Evolutionary conservation across 495 filamentous ascomycete genomes (phyloP).

Genomic region (Beverwykella pulmonaria): DNA sequence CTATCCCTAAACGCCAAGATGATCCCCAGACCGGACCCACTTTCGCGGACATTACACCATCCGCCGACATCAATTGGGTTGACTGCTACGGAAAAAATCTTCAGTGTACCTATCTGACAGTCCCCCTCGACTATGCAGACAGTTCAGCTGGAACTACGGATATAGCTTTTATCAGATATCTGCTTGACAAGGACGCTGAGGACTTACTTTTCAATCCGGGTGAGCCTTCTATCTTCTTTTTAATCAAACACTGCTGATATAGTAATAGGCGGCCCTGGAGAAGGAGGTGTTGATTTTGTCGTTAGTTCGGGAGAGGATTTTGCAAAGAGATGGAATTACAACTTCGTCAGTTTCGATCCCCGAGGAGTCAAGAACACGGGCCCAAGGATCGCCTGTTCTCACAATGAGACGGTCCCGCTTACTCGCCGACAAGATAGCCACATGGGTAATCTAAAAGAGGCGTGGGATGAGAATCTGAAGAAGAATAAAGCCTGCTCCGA

Average conservation of each 20-base stretch:
- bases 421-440: neutral
- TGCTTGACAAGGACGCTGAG: slow-evolving; percentile 4
- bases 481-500: neutral
- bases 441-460: neutral
- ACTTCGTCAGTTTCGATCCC: slow-evolving; percentile 17
- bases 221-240: neutral
- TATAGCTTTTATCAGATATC: slow-evolving; percentile 8
- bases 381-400: neutral
- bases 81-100: neutral
- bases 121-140: slow-evolving; percentile 11
- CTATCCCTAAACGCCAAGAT: neutral
- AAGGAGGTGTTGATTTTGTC: neutral
- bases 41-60: neutral
- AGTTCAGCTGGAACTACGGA: neutral
- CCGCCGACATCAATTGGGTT: neutral
- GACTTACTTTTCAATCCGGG: slow-evolving; percentile 12
- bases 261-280: slow-evolving; percentile 9
- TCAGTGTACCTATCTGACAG: slow-evolving; percentile 1
- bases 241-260: neutral
- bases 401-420: neutral
- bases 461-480: neutral
- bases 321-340: neutral
- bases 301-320: neutral
- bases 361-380: neutral
- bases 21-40: neutral